Evolutionary conservation across 2,329 filamentous ascomycete genomes (phyloP), one percentile per base, ranked within the genome.

Genomic region (Aspergillus quadrilineatus): DNA sequence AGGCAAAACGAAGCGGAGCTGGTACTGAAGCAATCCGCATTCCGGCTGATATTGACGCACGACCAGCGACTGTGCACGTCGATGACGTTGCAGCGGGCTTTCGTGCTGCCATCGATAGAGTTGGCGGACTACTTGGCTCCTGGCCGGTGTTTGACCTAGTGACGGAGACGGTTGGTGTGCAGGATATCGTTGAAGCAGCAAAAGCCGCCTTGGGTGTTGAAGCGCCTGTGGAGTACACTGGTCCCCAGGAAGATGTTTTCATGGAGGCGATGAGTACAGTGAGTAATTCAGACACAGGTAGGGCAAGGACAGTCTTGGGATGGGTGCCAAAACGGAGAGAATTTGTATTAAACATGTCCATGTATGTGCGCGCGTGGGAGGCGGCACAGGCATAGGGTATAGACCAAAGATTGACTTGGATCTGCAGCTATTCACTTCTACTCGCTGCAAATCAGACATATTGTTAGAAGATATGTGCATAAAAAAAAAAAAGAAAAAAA

Each of bases 61-160:
- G 47, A 4, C 14, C 12, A n/a, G 12, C n/a, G 8, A 39, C 22
- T 4, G 22, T 39, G 9, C 47, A 58, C 3, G 69, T 77, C 9
- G 72, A 76, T 49, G 74, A 77, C 60, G 64, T 67, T 2, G 75
- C 69, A 0, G 54, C 65, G n/a, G 74, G 65, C 0, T 65, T 73
- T 12, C 63, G 68, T 49, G 61, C 60, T 1, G 69, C 69, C 1
- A 62, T 76, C 48, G 73, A 75, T 17, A 68, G 70, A 53, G 59
- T 73, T n/a, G 15, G 67, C 52, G 61, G 70, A 37, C 43, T 58
- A 32, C 42, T 64, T 2, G 66, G 67, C 9, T 60, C 67, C 7
- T 74, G 72, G 60, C 73, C 74, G 1, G 58, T 77, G 3, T 77
- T 77, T 62, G 69, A 75, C 58, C 59, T 77, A 8, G 60, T 71